These are phyloP conservation scores for Talaromyces sp. DNA, from an alignment of 2,329 filamentous ascomycete genomes.

Conservation along the genomic window DNA sequence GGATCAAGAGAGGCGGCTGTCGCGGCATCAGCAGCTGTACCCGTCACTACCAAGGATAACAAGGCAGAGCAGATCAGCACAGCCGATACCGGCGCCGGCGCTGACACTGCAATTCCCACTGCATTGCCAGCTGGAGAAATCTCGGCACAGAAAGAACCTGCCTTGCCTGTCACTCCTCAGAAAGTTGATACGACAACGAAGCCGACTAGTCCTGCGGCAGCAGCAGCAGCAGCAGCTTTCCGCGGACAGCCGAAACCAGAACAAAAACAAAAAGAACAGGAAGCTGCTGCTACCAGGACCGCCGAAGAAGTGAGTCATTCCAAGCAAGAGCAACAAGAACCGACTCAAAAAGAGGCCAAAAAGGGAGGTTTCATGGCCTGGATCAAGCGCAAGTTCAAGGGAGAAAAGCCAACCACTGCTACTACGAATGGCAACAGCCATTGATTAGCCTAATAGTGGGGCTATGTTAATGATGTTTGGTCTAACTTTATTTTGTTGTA, in stretches of 20 bases:
- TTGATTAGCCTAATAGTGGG: background rate
- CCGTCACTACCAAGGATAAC: background rate
- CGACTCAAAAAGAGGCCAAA: slow-evolving; percentile 12
- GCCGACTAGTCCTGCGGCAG: background rate
- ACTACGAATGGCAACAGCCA: background rate
- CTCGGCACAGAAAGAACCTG: background rate
- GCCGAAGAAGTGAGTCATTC: background rate
- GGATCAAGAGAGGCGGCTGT: background rate
- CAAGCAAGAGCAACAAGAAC: background rate
- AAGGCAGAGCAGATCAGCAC: background rate
- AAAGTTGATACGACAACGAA: slow-evolving; percentile 4
- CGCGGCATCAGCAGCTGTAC: background rate
- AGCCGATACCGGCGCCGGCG: background rate
- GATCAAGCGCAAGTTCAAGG: slow-evolving; percentile 20
- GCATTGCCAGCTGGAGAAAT: background rate
- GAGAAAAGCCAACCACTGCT: slow-evolving; percentile 15
- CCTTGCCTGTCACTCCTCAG: background rate
- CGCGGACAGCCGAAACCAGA: background rate
- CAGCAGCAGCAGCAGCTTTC: background rate
- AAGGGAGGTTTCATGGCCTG: slow-evolving; percentile 19
- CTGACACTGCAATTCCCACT: background rate
- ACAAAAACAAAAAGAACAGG: slow-evolving; percentile 5
- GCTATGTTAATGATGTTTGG: background rate
- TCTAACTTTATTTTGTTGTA: background rate
- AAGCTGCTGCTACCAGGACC: background rate